Evolutionary conservation across 1,284 basidiomycete genomes (phyloP).

Genomic region (Takashimella tepidaria): DNA sequence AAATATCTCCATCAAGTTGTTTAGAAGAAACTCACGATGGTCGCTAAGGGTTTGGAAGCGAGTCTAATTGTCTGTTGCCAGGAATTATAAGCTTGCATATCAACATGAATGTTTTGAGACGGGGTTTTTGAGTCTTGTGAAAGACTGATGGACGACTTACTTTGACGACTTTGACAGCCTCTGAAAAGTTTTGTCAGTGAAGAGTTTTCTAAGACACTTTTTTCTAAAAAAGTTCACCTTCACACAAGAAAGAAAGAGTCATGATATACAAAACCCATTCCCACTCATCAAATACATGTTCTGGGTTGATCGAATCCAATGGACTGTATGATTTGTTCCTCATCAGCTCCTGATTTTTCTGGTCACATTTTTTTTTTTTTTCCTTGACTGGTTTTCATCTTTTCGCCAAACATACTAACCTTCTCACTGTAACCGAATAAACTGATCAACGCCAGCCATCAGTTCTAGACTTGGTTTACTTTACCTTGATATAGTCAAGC

Average conservation of each 20-base stretch:
- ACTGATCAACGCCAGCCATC: constrained; percentile 44
- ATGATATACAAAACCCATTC: constrained; percentile 72
- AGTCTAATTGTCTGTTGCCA: constrained; percentile 33
- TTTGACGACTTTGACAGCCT: constrained; percentile 55
- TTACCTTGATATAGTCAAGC: neutral
- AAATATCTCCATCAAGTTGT: constrained; percentile 50
- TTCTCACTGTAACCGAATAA: constrained; percentile 76
- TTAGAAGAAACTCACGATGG: constrained; percentile 32
- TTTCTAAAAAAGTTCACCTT: constrained; percentile 65
- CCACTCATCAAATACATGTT: constrained; percentile 61
- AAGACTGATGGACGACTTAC: too few species aligned
- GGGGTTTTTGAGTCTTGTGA: too few species aligned
- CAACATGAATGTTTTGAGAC: too few species aligned
- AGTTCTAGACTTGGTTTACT: too few species aligned
- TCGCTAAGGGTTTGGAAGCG: constrained; percentile 26
- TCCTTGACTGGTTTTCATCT: too few species aligned
- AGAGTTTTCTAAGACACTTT: neutral
- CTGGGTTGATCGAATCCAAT: constrained; percentile 37
- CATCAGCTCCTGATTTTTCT: too few species aligned
- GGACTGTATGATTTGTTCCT: constrained; percentile 12
- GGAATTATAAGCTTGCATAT: too few species aligned
- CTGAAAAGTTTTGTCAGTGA: constrained; percentile 15
- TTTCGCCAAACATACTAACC: constrained; percentile 12
- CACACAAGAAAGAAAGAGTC: constrained; percentile 66
- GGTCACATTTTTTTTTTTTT: too few species aligned